Evolutionary conservation across 805 yeast species (phyloP).

Genomic region (Diddensiella caesifluorescens): DNA sequence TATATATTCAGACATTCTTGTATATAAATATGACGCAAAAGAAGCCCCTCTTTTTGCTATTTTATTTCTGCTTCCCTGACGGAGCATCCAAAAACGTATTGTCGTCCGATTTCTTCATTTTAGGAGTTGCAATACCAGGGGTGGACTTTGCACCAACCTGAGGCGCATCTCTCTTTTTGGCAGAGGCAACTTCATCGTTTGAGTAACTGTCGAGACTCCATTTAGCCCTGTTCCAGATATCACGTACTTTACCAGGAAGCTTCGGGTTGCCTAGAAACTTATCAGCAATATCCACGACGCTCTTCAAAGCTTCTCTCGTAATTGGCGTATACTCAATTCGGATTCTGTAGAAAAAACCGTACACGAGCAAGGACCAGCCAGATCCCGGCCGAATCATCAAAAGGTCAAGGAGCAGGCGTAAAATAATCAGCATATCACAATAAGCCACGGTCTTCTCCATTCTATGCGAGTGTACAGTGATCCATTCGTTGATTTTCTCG

Average conservation of each 20-base stretch:
- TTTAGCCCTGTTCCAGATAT: slow-evolving; percentile 45
- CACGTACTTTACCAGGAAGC: slow-evolving; percentile 46
- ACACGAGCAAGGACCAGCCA: slow-evolving; percentile 46
- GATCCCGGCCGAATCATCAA: slow-evolving; percentile 57
- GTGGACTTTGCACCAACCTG: slow-evolving; percentile 1
- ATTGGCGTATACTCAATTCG: slow-evolving; percentile 67
- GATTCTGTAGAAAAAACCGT: slow-evolving; percentile 57
- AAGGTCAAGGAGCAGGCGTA: slow-evolving; percentile 43
- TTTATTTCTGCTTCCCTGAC: not conserved
- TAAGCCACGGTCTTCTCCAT: slow-evolving; percentile 15
- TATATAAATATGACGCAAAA: too few species aligned
- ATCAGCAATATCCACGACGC: slow-evolving; percentile 55
- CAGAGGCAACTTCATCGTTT: slow-evolving; percentile 8
- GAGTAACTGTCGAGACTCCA: slow-evolving; percentile 18
- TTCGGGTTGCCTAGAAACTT: slow-evolving; percentile 45
- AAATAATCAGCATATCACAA: slow-evolving; percentile 13
- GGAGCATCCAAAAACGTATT: not conserved
- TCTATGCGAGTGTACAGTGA: slow-evolving; percentile 7
- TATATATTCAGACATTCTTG: not conserved
- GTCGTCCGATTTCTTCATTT: not conserved
- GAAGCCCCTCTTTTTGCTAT: not conserved
- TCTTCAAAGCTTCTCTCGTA: slow-evolving; percentile 58
- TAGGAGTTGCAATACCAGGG: slow-evolving; percentile 1
- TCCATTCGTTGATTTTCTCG: slow-evolving; percentile 7
- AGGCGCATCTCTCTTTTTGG: slow-evolving; percentile 3